phyloP scores from a whole-genome alignment of 768 basidiomycete genomes.

The Russula vinacea region DNA sequence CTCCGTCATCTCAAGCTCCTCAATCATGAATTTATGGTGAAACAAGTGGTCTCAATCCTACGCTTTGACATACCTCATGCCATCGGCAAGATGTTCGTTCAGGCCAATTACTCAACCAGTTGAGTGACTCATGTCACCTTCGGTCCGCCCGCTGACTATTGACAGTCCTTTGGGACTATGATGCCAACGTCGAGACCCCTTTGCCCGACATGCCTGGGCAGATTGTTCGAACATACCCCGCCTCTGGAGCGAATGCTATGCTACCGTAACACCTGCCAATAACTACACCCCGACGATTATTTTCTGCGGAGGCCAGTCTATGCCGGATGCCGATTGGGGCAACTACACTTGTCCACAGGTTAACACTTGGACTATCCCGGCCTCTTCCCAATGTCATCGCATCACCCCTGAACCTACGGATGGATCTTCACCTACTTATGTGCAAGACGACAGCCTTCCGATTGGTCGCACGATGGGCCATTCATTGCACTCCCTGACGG shows the following conservation, averaged over 20 bases:
- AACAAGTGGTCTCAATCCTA: conserved; percentile 80
- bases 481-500: conserved; percentile 81
- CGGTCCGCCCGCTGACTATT: conserved; percentile 21
- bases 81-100: conserved; percentile 73
- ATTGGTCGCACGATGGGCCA: conserved; percentile 86
- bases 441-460: conserved; percentile 71
- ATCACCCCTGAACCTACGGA: conserved; percentile 82
- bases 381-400: conserved; percentile 70
- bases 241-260: conserved; percentile 85
- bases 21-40: conserved; percentile 64
- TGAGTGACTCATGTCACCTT: conserved; percentile 38
- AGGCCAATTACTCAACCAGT: conserved; percentile 43
- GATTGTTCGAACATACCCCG: conserved; percentile 83
- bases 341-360: conserved; percentile 68
- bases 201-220: conserved; percentile 55
- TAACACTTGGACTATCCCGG: conserved; percentile 69
- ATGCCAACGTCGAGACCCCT: conserved; percentile 40
- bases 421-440: conserved; percentile 56
- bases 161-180: conserved; percentile 51
- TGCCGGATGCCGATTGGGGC: conserved; percentile 69
- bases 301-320: conserved; percentile 87
- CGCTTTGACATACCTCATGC: conserved; percentile 68
- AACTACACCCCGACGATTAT: conserved; percentile 80
- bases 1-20: conserved; percentile 48
- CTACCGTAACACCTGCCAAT: conserved; percentile 83